Percentiles rank a stretch among this genome's conserved stretches.
phyloP scores from a whole-genome alignment of 257 asterid genomes.

The Scutellaria minor region DNA sequence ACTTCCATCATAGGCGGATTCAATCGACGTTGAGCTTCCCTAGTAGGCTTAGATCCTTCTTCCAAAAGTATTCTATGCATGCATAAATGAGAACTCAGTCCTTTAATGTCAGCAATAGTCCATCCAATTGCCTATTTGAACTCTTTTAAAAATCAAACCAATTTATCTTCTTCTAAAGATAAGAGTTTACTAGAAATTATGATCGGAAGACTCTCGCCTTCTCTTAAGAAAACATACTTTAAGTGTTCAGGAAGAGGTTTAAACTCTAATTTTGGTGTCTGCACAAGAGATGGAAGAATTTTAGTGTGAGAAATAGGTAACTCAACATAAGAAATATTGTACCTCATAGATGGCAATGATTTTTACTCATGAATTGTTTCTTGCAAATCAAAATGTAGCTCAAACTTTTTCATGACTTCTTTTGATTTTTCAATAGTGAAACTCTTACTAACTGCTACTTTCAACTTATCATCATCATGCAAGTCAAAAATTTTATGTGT shows the following conservation, averaged over 20 bases:
- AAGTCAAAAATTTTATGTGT: no score
- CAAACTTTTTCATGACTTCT: no score
- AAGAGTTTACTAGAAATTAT: neutral
- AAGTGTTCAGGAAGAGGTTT: neutral
- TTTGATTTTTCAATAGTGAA: neutral
- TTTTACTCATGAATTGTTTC: neutral
- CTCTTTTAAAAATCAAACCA: no score
- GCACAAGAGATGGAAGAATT: no score
- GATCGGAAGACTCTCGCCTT: neutral
- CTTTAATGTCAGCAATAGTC: no score
- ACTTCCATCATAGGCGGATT: neutral
- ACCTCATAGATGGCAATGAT: neutral
- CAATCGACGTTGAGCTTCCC: neutral
- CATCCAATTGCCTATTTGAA: no score
- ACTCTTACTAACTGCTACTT: neutral
- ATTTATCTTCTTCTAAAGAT: neutral
- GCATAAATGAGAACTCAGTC: no score
- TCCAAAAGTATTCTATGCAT: no score
- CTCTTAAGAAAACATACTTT: neutral
- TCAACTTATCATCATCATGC: neutral
- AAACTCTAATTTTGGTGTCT: no score
- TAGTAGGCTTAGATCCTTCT: neutral
- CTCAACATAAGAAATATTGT: no score
- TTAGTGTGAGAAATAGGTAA: no score
- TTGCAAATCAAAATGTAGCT: neutral